Evolutionary conservation across 495 filamentous ascomycete genomes (phyloP).

Genomic region (Tuber calosporum): DNA sequence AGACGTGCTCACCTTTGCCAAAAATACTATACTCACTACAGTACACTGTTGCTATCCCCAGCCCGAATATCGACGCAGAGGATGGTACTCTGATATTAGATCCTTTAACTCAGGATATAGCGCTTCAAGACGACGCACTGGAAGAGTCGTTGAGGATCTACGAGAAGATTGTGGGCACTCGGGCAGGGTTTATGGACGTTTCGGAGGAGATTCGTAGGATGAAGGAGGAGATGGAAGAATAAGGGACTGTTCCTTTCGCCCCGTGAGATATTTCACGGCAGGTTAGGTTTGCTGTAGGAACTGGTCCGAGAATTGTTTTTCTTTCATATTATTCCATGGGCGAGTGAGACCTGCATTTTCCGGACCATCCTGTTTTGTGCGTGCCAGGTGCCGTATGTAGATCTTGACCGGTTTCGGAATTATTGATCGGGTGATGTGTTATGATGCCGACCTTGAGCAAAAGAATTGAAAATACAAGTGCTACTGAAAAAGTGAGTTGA

Average conservation of each 20-base stretch:
- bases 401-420: too few relatives aligned
- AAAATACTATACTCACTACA: slow-evolving; percentile 13
- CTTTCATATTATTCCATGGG: background rate
- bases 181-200: slow-evolving; percentile 33
- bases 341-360: too few relatives aligned
- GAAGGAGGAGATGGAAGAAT: slow-evolving; percentile 32
- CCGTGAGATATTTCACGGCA: background rate
- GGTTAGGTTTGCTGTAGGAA: background rate
- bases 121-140: slow-evolving; percentile 25
- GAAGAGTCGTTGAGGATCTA: slow-evolving; percentile 23
- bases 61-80: background rate
- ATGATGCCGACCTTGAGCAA: too few relatives aligned
- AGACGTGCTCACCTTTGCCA: background rate
- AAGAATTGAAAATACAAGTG: too few relatives aligned
- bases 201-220: slow-evolving; percentile 30
- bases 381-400: too few relatives aligned
- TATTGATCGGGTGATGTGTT: too few relatives aligned
- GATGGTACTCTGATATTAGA: slow-evolving; percentile 20
- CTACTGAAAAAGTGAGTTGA: too few relatives aligned
- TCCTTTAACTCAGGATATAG: slow-evolving; percentile 9
- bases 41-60: slow-evolving; percentile 7
- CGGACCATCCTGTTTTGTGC: too few relatives aligned
- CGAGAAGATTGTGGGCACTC: slow-evolving; percentile 22
- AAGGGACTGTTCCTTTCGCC: background rate
- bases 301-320: background rate